Base-by-base conservation (phyloP, 2,329 filamentous ascomycete species). In the Fusarium sp. region DNA sequence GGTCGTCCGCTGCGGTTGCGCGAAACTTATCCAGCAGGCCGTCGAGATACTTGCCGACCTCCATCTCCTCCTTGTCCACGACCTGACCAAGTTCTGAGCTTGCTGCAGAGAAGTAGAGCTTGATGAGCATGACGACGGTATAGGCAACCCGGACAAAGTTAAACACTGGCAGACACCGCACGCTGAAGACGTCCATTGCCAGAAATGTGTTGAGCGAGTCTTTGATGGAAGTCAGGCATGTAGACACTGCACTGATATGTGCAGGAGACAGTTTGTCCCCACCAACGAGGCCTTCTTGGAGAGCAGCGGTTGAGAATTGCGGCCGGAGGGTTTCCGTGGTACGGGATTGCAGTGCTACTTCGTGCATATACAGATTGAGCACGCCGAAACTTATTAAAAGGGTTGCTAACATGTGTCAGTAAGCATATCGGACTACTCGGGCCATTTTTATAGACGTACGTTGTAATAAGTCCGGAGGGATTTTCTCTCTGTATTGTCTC, bases 131-230 rank as follows among this genome's bases (percentile, higher is more conserved):
- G 20, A 93, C 89, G 4, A 90, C 84, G 7, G 88, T 89, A 74
- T 92, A 93, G 13, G 90, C 87, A 19, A 92, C 87, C 28, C 91
- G 87, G 17, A 92, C 90, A 71, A 92, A 89, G 75, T 87, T 88
- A 73, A 91, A 89, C 4, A 91, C 89, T 19, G 92, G 91, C 11
- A 93, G 76, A 56, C 85, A 89, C 53, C 89, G 87, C 40, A 92
- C 82, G 40, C 81, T 83, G 6, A 81, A 76, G 15, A 87, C 77
- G 48, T 90, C 86, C 77, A 93, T 86, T 39, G 79, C 80, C 5
- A 90, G 77, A 56, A 94, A 92, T 0, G 85, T 84, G 22, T 89
- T 86, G 48, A 94, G 84, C 11, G 91, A 85, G 54, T 84, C 83
- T 71, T 93, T 89, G 40, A 91, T 88, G 33, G 90, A 88, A 2